Evolutionary conservation across 2,329 filamentous ascomycete genomes (phyloP), one percentile per base, ranked within the genome.

Genomic region (Podosphaera xanthii): DNA sequence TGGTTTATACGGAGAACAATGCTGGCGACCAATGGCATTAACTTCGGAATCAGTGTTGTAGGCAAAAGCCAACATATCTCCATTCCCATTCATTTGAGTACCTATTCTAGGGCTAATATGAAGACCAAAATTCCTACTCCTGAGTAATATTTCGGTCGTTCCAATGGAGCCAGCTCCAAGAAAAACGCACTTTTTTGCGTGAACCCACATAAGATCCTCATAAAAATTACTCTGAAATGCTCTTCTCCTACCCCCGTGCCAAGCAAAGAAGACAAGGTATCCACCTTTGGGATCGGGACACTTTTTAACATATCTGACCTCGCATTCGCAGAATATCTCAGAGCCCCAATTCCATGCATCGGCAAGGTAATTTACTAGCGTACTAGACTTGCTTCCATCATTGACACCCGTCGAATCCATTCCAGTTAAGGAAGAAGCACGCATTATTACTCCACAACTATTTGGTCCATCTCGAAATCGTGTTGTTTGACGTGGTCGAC

Each of bases 341-440:
- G 82, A 80, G 7, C 82, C 83, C 80, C 81, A 83, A 64, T 84
- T 83, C 82, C 81, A 85, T 1, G 83, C 81, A 67, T 86, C 82
- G 6, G 79, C 75, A 6, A 86, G 71, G 64, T 86, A 86, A 0
- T 82, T 86, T 44, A 83, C 79, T 1, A 81, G 72, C 0, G 79
- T 83, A 9, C 77, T 82, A 22, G 76, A 83, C 69, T 84, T 85
- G 36, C 79, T 83, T 1, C 80, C 80, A 67, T 86, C 82, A 63
- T 86, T 85, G 60, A 83, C 64, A 0, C 82, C 82, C 0, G 81
- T 84, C 46, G 69, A 70, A 63, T 86, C 82, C 67, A 82, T 79
- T 1, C 82, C 82, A 0, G 78, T 79, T 31, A 81, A 70, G 0
- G 75, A 74, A 0, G 79, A 83, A 0, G 76, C 73, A 30, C 73